phyloP scores from a whole-genome alignment of 2,329 filamentous ascomycete species.

The Laburnicola sp. region DNA sequence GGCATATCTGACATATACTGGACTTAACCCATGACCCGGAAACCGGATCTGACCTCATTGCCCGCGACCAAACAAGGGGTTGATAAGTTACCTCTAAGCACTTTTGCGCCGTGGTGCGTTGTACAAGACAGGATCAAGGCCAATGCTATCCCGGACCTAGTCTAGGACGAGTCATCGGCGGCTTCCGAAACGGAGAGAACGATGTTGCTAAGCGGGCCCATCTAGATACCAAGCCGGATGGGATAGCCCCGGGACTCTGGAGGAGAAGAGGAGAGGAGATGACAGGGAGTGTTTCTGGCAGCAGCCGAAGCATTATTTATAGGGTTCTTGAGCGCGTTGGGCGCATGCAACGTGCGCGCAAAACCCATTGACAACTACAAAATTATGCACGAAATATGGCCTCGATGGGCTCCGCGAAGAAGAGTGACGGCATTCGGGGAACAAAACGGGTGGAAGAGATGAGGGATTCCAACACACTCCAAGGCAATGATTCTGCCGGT shows the following conservation, averaged over 20 bases:
- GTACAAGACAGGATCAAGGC: slow-evolving; percentile 20
- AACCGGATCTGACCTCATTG: slow-evolving; percentile 29
- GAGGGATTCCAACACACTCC: background rate
- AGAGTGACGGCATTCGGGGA: too few relatives aligned
- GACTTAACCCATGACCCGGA: slow-evolving; percentile 38
- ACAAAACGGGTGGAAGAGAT: too few relatives aligned
- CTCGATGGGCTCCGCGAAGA: too few relatives aligned
- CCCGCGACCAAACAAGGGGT: slow-evolving; percentile 16
- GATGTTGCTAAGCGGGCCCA: background rate
- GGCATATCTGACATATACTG: slow-evolving; percentile 31
- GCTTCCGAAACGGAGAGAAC: background rate
- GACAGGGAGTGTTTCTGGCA: too few relatives aligned
- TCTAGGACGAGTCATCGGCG: background rate
- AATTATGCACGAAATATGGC: too few relatives aligned
- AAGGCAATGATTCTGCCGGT: background rate
- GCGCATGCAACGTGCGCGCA: too few relatives aligned
- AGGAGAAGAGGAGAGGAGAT: too few relatives aligned
- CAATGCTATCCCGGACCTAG: background rate
- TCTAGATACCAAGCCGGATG: background rate
- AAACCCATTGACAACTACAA: too few relatives aligned
- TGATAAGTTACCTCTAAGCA: slow-evolving; percentile 16
- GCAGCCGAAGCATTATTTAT: too few relatives aligned
- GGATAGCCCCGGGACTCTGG: too few relatives aligned
- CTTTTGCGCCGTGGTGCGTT: slow-evolving; percentile 18
- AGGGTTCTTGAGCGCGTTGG: too few relatives aligned